These are phyloP conservation scores for Acacia melanoxylon DNA, from an alignment of 306 rosid species.

Conservation along the genomic window DNA sequence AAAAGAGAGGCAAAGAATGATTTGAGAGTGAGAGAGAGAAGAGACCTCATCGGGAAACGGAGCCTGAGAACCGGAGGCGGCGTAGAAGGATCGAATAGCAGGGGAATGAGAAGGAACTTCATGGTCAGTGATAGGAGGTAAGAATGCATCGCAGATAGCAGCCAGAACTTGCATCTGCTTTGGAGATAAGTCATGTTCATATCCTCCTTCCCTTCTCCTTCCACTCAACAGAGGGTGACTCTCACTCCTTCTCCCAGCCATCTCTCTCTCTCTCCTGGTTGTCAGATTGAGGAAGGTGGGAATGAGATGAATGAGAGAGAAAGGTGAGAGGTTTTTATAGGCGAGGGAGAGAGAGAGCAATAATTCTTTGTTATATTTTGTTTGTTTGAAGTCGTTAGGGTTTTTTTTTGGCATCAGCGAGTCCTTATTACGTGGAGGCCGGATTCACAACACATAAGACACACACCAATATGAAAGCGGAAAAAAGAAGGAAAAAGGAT, in stretches of 20 bases:
- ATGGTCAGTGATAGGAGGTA: slow-evolving; percentile 50
- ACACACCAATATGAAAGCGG: too few relatives aligned
- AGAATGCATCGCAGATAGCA: slow-evolving; percentile 69
- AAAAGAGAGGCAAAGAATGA: too few relatives aligned
- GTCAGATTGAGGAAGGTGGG: background rate
- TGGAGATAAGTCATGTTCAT: slow-evolving; percentile 66
- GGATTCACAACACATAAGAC: too few relatives aligned
- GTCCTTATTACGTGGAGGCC: too few relatives aligned
- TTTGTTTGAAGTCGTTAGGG: too few relatives aligned
- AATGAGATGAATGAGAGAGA: background rate
- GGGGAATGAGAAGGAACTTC: slow-evolving; percentile 12
- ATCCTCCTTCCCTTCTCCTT: slow-evolving; percentile 38
- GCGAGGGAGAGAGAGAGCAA: background rate
- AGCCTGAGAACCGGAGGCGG: slow-evolving; percentile 53
- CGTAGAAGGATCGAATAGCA: slow-evolving; percentile 43
- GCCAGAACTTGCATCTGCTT: slow-evolving; percentile 60
- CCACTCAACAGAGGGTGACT: slow-evolving; percentile 60
- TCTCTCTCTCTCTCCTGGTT: background rate
- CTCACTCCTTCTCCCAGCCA: background rate
- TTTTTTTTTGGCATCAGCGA: too few relatives aligned
- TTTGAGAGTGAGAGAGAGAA: too few relatives aligned
- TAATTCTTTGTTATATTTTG: too few relatives aligned
- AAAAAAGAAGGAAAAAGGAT: too few relatives aligned
- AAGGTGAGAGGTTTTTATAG: background rate
- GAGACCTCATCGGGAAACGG: slow-evolving; percentile 79